These are phyloP conservation scores for Psophocarpus tetragonolobus DNA, from an alignment of 306 rosid genomes.

Conservation along the genomic window DNA sequence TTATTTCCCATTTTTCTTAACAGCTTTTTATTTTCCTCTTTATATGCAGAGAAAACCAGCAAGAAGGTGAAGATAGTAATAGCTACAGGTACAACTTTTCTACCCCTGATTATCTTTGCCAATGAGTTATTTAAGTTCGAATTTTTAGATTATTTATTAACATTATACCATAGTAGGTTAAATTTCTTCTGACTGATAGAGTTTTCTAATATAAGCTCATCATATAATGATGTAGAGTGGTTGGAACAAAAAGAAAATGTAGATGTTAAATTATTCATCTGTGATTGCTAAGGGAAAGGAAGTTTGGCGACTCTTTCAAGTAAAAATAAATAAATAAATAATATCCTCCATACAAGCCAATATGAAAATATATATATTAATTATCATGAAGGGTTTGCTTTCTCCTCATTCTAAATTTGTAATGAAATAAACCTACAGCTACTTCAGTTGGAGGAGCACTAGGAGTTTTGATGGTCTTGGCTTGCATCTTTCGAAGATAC, in stretches of 20 bases:
- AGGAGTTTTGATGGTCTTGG: not conserved
- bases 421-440: not conserved
- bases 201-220: not conserved
- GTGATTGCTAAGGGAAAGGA: not conserved
- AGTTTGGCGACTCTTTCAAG: not conserved
- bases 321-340: not conserved
- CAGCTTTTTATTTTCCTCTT: no score
- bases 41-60: constrained; percentile 6
- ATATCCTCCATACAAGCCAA: not conserved
- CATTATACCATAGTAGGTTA: not conserved
- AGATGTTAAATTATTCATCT: not conserved
- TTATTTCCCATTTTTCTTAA: no score
- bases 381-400: not conserved
- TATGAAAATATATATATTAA: not conserved
- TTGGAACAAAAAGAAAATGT: not conserved
- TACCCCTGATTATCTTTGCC: not conserved
- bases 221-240: not conserved
- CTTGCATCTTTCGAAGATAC: constrained; percentile 5
- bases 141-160: not conserved
- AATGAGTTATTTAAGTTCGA: not conserved
- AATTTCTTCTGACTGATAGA: not conserved
- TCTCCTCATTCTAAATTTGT: not conserved
- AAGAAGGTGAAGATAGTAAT: not conserved
- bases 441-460: constrained; percentile 13
- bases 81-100: constrained; percentile 13